Base-by-base conservation (phyloP, 1,284 basidiomycete genomes). In the Exobasidium cylindrosporum region DNA sequence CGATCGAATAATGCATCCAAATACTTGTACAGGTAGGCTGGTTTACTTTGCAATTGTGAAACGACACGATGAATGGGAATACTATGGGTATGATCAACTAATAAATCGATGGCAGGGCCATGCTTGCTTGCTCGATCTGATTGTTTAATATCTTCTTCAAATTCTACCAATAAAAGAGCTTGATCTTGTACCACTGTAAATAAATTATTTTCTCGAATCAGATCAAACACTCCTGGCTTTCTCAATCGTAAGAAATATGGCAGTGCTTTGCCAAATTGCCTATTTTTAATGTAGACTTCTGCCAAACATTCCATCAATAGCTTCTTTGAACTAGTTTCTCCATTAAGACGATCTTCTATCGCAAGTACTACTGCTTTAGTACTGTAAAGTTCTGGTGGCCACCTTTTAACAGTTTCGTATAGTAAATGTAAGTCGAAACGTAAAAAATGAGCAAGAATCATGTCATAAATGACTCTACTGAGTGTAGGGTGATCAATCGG, bases 161-260 rank as follows among this genome's bases (percentile, higher is more conserved):
- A 97, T 74, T 97, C 90, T 28, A 98, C 89, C 0, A 99, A 86
- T 13, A 92, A 83, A 0, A 96, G 82, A 0, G 91, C 92, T 80
- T 96, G 92, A 75, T 97, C 92, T 76, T 92, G 89, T 0, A 98
- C 90, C 47, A 92, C 92, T 23, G 92, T 92, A 81, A 97, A 97
- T 1, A 99, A 84, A 70, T 96, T 96, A 79, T 97, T 85, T 61
- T 97, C 92, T 47, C 89, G 85, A 67, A 99, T 97, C 58, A 98
- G 87, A 68, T 94, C 89, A 78, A 99, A 97, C 1, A 97, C 94
- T 69, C 92, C 89, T 1, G 92, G 87, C 54, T 89, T 85, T 7
- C 93, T 87, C 13, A 98, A 83, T 2, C 90, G 86, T 10, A 98
- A 84, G 81, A 89, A 91, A 82, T 88, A 97, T 0, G 91, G 89